Evolutionary conservation across 169 alveolate species (phyloP), one percentile per base, ranked within the genome.

Genomic region (Plasmodium knowlesi): DNA sequence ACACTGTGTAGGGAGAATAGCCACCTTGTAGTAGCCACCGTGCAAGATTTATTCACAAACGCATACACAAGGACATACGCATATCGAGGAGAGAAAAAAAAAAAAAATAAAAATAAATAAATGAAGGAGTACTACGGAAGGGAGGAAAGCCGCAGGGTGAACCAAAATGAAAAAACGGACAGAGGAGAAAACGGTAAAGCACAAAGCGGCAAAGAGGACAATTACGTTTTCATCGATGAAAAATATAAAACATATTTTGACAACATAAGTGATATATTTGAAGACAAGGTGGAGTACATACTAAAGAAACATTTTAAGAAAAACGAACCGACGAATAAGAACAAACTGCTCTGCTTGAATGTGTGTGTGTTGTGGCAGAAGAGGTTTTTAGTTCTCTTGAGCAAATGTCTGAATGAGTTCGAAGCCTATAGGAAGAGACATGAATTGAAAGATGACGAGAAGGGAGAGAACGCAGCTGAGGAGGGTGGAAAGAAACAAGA

Each of bases 241-340:
- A 86, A 86, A 37, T 86, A 86, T 74, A 86, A 76, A 86, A 70
- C 32, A 22, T 86, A 86, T 54, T 86, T 86, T 86, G 93, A 86
- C 25, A 74, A 46, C 67, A 86, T 86, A 53, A 86, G 93, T 86
- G 93, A 86, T 39, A 4, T 86, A 78, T 86, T 86, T 74, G 93
- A 86, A 76, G 93, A 86, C 5, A 86, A 86, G 39, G 80, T 86
- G 14, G 93, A 86, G 14, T 86, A 76, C 43, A 86, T 86, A 50
- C 67, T 86, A 2, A 86, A 54, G 70, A 86, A 86, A 73, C 93
- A 86, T 74, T 86, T 86, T 86, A 86, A 86, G 43, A 86, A 76
- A 30, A 86, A 86, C 32, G 93, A 86, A 14, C 93, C 93, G 80
- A 74, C 93, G 32, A 76, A 86, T 76, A 86, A 86, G 76, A 86